Conservation (phyloP, 2,329 filamentous ascomycete species). For the Mariannaea elegans region DNA sequence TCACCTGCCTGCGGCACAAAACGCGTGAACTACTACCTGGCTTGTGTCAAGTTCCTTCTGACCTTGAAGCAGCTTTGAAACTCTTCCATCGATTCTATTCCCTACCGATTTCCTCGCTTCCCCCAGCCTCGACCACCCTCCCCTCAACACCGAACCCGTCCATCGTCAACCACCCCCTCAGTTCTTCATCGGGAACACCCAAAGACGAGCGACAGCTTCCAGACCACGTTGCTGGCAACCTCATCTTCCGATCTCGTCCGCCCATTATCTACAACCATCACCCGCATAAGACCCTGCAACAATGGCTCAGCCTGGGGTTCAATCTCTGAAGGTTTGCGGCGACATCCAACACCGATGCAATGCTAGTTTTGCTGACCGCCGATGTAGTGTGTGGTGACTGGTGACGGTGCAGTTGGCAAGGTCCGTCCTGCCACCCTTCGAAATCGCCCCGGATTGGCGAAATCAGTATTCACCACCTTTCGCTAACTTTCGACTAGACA, state of each 20-base stretch:
- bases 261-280: constrained; percentile 10
- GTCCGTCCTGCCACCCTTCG: constrained; percentile 54
- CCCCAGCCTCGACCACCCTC: constrained; percentile 13
- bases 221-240: constrained; percentile 9
- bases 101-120: constrained; percentile 24
- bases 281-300: constrained; percentile 30
- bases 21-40: constrained; percentile 41
- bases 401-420: constrained; percentile 99
- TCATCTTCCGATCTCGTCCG: constrained; percentile 1
- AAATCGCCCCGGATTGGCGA: constrained; percentile 4
- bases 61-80: constrained; percentile 42
- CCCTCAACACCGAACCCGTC: constrained; percentile 1
- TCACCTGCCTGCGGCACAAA: constrained; percentile 44
- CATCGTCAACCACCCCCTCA: constrained; percentile 1
- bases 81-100: constrained; percentile 17
- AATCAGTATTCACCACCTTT: constrained; percentile 10
- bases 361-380: constrained; percentile 41
- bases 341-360: constrained; percentile 26
- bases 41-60: constrained; percentile 41
- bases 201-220: constrained; percentile 9
- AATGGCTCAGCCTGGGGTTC: constrained; percentile 85
- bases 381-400: constrained; percentile 92
- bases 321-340: constrained; percentile 83
- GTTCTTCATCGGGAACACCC: constrained; percentile 7
- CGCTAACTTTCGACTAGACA: constrained; percentile 69